Evolutionary conservation across 768 basidiomycete species (phyloP), one percentile per base, ranked within the genome.

Genomic region (Gymnopilus junonius): DNA sequence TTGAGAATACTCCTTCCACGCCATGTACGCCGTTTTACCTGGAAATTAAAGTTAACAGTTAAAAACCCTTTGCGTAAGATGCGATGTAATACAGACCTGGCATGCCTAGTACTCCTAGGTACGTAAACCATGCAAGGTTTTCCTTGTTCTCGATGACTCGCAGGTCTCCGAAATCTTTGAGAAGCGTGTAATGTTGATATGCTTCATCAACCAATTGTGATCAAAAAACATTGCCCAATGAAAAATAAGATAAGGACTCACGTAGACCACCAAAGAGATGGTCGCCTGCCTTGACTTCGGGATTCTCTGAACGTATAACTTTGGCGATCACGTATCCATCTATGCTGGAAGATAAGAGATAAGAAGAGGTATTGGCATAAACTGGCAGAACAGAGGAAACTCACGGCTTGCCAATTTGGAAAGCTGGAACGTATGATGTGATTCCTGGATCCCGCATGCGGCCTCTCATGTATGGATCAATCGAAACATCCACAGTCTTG

Each of bases 91-190:
- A 73, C 80, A 55, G 69, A 82, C 82, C 79, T 74, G 85, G 79
- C 83, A 86, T 86, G n/a, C 87, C 87, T 17, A 79, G 75, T 1
- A 82, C 80, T 11, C 87, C 85, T 29, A 85, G 67, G 65, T 80
- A 85, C 0, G 73, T 73, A 0, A 79, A 77, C 83, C 82, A 86
- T 0, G 85, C 83, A 4, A 87, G 70, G 5, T 77, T 74, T 32
- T 79, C 68, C 58, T 78, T 71, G 65, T 85, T 84, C 42, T 81
- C 62, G 40, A 85, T 61, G 8, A 80, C 65, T 1, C 51, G 45
- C 45, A 75, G 65, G 15, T 60, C 61, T 2, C 57, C 46, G 8
- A 75, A 58, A 40, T 71, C 65, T 15, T 67, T 66, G 20, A 51
- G 60, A 29, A 85, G 59, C 55, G 50, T 69, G 60, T 84, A 87